phyloP scores from a whole-genome alignment of 1,284 basidiomycete species.

The Pascua sp. region DNA sequence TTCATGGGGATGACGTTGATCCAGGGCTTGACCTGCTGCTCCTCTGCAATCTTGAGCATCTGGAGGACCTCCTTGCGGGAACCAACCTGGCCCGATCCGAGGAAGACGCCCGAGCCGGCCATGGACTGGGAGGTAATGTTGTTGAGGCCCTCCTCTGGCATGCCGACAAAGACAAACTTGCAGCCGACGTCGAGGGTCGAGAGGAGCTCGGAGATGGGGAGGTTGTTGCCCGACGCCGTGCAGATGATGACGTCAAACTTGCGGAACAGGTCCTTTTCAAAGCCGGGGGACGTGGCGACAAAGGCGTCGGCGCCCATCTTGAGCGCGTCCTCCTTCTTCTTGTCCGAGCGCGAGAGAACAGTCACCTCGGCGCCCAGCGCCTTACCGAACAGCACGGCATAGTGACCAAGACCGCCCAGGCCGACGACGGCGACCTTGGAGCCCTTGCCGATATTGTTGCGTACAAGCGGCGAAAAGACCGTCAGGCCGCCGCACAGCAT shows the following conservation, averaged over 20 bases:
- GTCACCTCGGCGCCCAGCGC: constrained; percentile 62
- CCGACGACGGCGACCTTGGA: constrained; percentile 67
- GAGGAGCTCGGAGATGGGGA: constrained; percentile 53
- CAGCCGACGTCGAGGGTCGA: constrained; percentile 57
- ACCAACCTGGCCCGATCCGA: constrained; percentile 59
- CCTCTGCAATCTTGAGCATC: constrained; percentile 60
- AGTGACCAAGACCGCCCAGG: constrained; percentile 61
- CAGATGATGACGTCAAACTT: constrained; percentile 64
- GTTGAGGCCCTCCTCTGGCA: constrained; percentile 50
- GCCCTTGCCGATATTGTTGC: constrained; percentile 61
- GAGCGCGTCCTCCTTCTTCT: constrained; percentile 63
- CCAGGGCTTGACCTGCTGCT: constrained; percentile 58
- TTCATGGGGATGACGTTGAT: constrained; percentile 60
- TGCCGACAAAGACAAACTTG: constrained; percentile 56
- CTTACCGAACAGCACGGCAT: constrained; percentile 59
- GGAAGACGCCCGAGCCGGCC: constrained; percentile 46
- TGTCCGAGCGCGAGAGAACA: constrained; percentile 63
- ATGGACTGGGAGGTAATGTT: constrained; percentile 45
- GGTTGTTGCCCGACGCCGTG: constrained; percentile 50
- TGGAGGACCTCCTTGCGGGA: constrained; percentile 60
- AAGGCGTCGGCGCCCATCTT: constrained; percentile 60
- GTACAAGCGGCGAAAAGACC: constrained; percentile 62
- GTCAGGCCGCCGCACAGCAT: constrained; percentile 64
- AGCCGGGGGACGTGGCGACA: constrained; percentile 53
- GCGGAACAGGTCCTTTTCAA: constrained; percentile 51